Conservation (phyloP, 2,329 filamentous ascomycete species). For the Fusarium graminum region DNA sequence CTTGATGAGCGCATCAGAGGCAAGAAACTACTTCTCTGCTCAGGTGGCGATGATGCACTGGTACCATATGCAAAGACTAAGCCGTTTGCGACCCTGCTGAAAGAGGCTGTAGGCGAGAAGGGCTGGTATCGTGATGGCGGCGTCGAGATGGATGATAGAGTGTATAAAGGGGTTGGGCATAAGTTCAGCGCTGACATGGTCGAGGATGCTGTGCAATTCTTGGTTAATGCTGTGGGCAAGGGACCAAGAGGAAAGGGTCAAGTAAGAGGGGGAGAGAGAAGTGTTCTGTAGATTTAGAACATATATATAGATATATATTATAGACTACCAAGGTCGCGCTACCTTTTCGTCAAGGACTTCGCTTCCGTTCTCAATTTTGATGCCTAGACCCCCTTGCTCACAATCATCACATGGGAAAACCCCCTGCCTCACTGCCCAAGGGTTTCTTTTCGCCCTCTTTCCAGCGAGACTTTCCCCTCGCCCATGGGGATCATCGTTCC, state of each 20-base stretch:
- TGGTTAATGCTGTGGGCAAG: constrained; percentile 63
- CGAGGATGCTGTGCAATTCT: constrained; percentile 72
- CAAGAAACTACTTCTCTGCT: constrained; percentile 75
- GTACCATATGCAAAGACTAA: constrained; percentile 74
- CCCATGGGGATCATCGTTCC: constrained; percentile 67
- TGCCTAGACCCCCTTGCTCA: constrained; percentile 55
- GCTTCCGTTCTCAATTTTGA: constrained; percentile 51
- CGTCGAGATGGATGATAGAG: constrained; percentile 71
- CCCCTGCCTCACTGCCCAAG: constrained; percentile 60
- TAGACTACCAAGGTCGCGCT: constrained; percentile 56
- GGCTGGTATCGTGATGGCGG: constrained; percentile 68
- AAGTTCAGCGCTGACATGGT: constrained; percentile 77
- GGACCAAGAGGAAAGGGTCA: constrained; percentile 44
- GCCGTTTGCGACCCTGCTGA: constrained; percentile 73
- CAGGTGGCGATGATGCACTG: constrained; percentile 76
- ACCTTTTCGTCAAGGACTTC: constrained; percentile 58
- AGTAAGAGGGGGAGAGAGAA: constrained; percentile 51
- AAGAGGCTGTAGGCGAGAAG: constrained; percentile 59
- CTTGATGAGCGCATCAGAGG: constrained; percentile 66
- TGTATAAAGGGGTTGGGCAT: constrained; percentile 78
- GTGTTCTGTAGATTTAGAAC: constrained; percentile 38
- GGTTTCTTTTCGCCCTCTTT: constrained; percentile 65
- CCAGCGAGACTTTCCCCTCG: constrained; percentile 58
- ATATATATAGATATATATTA: not conserved
- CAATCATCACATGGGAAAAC: constrained; percentile 59